Evolutionary conservation across 108 stramenopile genomes (phyloP).

Genomic region (Fistulifera pelliculosa): DNA sequence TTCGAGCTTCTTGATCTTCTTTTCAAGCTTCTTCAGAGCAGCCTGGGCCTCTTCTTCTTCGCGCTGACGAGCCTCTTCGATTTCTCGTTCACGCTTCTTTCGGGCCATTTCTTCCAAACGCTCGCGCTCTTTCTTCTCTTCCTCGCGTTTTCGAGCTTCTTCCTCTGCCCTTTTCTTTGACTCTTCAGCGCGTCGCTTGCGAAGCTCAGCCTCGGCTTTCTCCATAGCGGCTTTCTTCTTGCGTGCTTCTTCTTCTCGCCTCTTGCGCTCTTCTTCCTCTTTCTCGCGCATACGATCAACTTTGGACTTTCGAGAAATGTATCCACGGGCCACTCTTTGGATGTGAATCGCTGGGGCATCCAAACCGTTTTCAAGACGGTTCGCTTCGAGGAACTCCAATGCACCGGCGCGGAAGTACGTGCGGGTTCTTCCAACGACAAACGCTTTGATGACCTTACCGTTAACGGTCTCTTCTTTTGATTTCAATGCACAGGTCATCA

Average conservation of each 20-base stretch:
- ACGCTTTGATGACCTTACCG: conserved; percentile 36
- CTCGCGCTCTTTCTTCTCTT: conserved; percentile 1
- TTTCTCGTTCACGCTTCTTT: conserved; percentile 7
- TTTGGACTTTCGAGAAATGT: conserved; percentile 20
- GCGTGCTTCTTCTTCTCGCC: conserved; percentile 7
- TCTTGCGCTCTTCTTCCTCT: conserved; percentile 23
- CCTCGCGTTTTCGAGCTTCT: neutral
- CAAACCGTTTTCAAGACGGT: conserved; percentile 34
- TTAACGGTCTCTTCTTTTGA: conserved; percentile 22
- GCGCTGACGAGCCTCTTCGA: conserved; percentile 1
- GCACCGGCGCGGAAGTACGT: conserved; percentile 84
- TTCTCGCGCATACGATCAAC: conserved; percentile 18
- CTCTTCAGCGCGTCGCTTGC: conserved; percentile 10
- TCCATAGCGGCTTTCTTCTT: conserved; percentile 1
- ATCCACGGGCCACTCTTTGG: conserved; percentile 29
- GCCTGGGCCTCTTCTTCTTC: conserved; percentile 16
- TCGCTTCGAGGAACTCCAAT: conserved; percentile 65
- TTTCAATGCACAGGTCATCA: conserved; percentile 25
- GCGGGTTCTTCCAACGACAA: conserved; percentile 65
- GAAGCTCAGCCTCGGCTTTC: conserved; percentile 4
- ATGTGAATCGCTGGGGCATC: conserved; percentile 48
- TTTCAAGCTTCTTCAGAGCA: conserved; percentile 17
- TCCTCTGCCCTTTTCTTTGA: conserved; percentile 7
- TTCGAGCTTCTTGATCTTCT: conserved; percentile 14
- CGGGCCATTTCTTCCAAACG: neutral